Conservation (phyloP, 805 yeast genomes). For the Myxozyma neotropica region DNA sequence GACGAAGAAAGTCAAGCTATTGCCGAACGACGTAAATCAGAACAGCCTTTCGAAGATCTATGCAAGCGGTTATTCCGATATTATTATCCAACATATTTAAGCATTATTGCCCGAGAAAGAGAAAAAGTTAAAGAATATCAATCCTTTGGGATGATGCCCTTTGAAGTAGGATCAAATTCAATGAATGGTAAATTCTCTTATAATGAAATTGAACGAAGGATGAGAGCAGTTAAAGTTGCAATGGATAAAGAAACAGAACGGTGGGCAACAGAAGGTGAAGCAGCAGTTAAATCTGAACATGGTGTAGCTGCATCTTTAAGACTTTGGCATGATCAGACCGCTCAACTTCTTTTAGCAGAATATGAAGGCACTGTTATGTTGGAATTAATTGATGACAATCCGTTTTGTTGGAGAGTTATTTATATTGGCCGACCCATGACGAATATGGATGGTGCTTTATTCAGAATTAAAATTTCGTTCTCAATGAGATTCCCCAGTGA, state of each 20-base stretch:
- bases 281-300: neutral
- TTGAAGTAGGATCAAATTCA: conserved; percentile 10
- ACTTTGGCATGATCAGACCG: neutral
- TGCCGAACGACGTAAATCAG: neutral
- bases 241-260: conserved; percentile 15
- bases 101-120: neutral
- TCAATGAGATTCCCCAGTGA: conserved; percentile 18
- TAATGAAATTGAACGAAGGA: conserved; percentile 10
- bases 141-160: conserved; percentile 12
- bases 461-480: conserved; percentile 6
- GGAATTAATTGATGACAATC: conserved; percentile 18
- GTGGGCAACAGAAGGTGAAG: conserved; percentile 20
- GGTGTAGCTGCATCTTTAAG: conserved; percentile 12
- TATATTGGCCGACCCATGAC: conserved; percentile 24
- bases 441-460: conserved; percentile 20
- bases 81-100: conserved; percentile 12
- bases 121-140: neutral
- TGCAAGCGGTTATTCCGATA: conserved; percentile 17
- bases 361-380: conserved; percentile 21
- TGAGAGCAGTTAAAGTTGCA: conserved; percentile 3
- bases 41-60: conserved; percentile 16
- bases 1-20: neutral
- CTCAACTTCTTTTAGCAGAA: neutral
- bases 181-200: conserved; percentile 18
- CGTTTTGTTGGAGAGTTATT: conserved; percentile 19